Base-by-base conservation (phyloP, 208 protist genomes). In the Zelonia costaricensis region DNA sequence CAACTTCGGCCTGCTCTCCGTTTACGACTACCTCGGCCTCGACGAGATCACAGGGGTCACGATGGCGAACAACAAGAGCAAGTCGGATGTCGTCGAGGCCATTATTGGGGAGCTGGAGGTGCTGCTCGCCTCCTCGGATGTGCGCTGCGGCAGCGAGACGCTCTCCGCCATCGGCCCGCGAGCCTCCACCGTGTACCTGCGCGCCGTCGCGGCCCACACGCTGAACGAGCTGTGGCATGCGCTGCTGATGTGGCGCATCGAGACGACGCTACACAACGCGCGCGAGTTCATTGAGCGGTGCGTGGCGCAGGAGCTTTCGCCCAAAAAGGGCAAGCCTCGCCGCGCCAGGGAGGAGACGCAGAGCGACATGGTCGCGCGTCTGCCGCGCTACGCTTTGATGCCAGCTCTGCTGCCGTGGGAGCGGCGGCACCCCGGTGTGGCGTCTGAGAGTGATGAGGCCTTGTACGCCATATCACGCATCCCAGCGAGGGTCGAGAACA, bases 81-180 rank as follows among this genome's bases (percentile, higher is more conserved):
- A 96, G 63, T 58, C 90, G 0, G 90, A 96, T 56, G 83, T 92
- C 7, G 78, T 96, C 1, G 90, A 96, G 61, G 70, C 82, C 27
- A 18, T 96, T n/a, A 78, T 91, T 53, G 90, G 90, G 1, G 86
- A 96, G 62, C 74, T 96, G 23, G 82, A 92, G 68, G 66, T 73
- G 12, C 80, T 84, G 28, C 46, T 96, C 12, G 90, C 80, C 81
- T 76, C 90, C 20, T 78, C 47, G 8, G 78, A 95, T 52, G 43
- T 76, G 13, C 18, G 16, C 1, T 62, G 52, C 56, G 77, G 64
- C 35, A 49, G 48, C 0, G 70, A 72, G 35, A 44, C 25, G 23
- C 84, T 79, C 52, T 40, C 70, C 62, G 0, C 69, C 18, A 30
- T 51, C 5, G 43, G 65, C 5, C 33, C 54, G 10, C 20, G 80